These are phyloP conservation scores for Collariella sp. DNA, from an alignment of 495 filamentous ascomycete genomes.

Conservation along the genomic window DNA sequence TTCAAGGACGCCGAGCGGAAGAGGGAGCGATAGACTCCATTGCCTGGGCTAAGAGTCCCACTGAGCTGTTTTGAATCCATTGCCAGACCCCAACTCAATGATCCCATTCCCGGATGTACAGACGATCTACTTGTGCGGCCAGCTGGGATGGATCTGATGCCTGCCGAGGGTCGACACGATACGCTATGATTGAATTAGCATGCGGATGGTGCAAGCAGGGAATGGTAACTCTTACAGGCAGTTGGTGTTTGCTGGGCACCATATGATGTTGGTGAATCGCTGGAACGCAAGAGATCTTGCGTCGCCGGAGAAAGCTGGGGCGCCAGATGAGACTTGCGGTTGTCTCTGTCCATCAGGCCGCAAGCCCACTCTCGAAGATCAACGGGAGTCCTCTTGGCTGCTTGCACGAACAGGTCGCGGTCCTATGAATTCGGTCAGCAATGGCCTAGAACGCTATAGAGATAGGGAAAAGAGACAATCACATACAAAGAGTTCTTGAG, in stretches of 20 bases:
- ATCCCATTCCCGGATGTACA: constrained; percentile 44
- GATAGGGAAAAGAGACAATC: background rate
- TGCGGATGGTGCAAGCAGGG: constrained; percentile 39
- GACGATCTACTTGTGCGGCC: constrained; percentile 36
- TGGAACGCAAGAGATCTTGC: constrained; percentile 47
- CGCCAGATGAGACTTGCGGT: constrained; percentile 82
- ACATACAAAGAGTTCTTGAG: constrained; percentile 70
- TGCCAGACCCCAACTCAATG: constrained; percentile 37
- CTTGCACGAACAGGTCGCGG: constrained; percentile 84
- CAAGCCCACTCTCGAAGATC: constrained; percentile 85
- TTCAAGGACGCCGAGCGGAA: too few relatives aligned
- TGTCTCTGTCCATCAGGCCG: constrained; percentile 80
- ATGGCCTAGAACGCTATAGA: background rate
- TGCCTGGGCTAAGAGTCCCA: background rate
- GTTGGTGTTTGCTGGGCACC: constrained; percentile 44
- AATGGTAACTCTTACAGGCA: constrained; percentile 59
- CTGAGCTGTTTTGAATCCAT: constrained; percentile 7
- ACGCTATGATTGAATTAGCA: constrained; percentile 32
- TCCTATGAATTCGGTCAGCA: constrained; percentile 48
- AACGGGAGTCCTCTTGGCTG: constrained; percentile 87
- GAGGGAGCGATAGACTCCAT: too few relatives aligned
- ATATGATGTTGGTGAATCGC: constrained; percentile 42
- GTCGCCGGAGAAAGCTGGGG: constrained; percentile 54
- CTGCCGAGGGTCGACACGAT: constrained; percentile 37
- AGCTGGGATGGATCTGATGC: constrained; percentile 33